Evolutionary conservation across 2,329 filamentous ascomycete species (phyloP).

Genomic region (Xylariaceae sp.): DNA sequence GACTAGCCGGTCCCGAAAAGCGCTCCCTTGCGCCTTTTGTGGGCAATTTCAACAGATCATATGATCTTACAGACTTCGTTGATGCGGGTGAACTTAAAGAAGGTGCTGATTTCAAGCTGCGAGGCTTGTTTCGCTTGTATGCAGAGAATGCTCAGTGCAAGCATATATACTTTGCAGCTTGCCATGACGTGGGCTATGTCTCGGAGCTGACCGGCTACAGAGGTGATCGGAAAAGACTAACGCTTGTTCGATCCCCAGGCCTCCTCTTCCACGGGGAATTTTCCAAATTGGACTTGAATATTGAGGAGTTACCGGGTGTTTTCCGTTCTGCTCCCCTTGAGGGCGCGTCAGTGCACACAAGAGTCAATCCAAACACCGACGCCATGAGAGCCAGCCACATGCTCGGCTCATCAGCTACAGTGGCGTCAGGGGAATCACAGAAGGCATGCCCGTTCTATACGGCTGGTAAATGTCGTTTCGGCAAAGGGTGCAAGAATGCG

Average conservation of each 20-base stretch:
- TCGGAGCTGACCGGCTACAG: constrained; percentile 60
- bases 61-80: constrained; percentile 65
- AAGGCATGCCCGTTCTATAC: constrained; percentile 38
- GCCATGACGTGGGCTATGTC: constrained; percentile 65
- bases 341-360: constrained; percentile 3
- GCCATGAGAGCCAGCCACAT: background rate
- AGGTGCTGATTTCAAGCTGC: constrained; percentile 65
- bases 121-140: constrained; percentile 55
- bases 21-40: constrained; percentile 61
- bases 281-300: constrained; percentile 53
- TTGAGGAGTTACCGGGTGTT: constrained; percentile 57
- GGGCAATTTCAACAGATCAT: constrained; percentile 62
- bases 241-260: constrained; percentile 55
- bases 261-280: constrained; percentile 60
- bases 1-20: constrained; percentile 59
- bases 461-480: constrained; percentile 40
- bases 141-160: constrained; percentile 65
- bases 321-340: constrained; percentile 54
- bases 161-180: constrained; percentile 68
- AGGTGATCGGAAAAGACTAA: constrained; percentile 57
- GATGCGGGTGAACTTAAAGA: constrained; percentile 67
- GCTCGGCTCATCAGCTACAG: background rate
- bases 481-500: constrained; percentile 37
- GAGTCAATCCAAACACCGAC: constrained; percentile 4
- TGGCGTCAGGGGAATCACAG: constrained; percentile 17